Evolutionary conservation across 768 basidiomycete genomes (phyloP).

Genomic region (Amanita thiersii): DNA sequence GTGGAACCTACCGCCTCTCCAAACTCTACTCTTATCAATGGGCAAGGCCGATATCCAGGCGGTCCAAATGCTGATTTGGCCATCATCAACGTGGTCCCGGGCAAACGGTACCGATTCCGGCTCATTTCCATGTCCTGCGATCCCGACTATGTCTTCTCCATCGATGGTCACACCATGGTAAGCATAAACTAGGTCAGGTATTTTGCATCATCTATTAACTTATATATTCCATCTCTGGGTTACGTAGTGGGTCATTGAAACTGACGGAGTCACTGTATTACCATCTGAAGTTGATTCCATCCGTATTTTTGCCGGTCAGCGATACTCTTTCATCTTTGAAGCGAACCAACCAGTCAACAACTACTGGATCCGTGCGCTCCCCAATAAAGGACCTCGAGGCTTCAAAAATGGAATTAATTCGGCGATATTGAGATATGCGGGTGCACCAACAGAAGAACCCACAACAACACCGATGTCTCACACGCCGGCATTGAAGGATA

Average conservation of each 20-base stretch:
- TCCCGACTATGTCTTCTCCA: constrained; percentile 28
- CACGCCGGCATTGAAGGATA: constrained; percentile 22
- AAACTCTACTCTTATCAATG: constrained; percentile 36
- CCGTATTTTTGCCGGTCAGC: constrained; percentile 31
- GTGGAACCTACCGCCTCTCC: constrained; percentile 10
- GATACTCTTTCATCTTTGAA: constrained; percentile 34
- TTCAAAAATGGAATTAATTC: constrained; percentile 32
- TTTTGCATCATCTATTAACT: too few relatives aligned
- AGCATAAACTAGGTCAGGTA: constrained; percentile 22
- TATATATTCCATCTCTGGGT: neutral
- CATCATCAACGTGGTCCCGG: constrained; percentile 28
- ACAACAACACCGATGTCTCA: constrained; percentile 14
- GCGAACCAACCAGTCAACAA: constrained; percentile 36
- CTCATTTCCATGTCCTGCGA: constrained; percentile 39
- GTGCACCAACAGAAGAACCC: constrained; percentile 34
- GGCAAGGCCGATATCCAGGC: constrained; percentile 29
- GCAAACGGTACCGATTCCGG: constrained; percentile 45
- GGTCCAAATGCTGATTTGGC: constrained; percentile 26
- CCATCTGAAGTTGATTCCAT: constrained; percentile 28
- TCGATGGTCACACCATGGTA: too few relatives aligned
- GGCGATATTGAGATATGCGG: constrained; percentile 40
- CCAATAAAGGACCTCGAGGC: constrained; percentile 14
- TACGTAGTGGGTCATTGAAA: constrained; percentile 28
- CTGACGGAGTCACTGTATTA: constrained; percentile 24
- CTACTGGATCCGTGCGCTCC: constrained; percentile 44